Evolutionary conservation across 345 rosid species (phyloP), one percentile per base, ranked within the genome.

Genomic region (Lenwebbia sp.): DNA sequence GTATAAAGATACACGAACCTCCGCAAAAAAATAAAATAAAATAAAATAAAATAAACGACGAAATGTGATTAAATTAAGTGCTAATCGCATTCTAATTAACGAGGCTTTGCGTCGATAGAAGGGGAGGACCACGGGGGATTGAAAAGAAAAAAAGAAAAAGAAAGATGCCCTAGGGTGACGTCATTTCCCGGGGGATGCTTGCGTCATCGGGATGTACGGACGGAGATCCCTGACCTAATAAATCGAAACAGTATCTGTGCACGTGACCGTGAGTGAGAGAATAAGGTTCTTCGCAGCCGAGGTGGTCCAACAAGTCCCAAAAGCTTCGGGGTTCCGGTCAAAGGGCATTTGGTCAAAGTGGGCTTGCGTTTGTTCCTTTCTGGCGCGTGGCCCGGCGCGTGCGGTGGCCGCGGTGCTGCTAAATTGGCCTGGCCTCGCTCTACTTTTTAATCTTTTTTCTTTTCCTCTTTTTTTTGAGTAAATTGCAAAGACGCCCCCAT

Each of bases 101-200:
- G 47, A 33, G 25, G 2, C 25, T 21, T 54, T 3, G 57, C 78
- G 22, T 37, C 3, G 78, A 70, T 37, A 10, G 47, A 37, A 21
- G 41, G 75, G 9, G 76, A 37, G 41, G 76, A 65, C 76, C 76
- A 14, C 19, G 0, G 21, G 37, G 17, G 17, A 52, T 4, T 53
- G 0, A 3, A 14, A 5, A 26, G 5, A 13, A 11, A 26, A 0
- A 5, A 1, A n/a, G n/a, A n/a, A n/a, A n/a, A n/a, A n/a, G n/a
- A n/a, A 19, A 30, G 76, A 4, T 10, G 25, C 47, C 47, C 78
- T 17, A 3, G 25, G 13, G 26, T 37, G 78, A 70, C 78, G 78
- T 70, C 78, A 70, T 13, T 13, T 11, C 13, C 47, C 47, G 25
- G 44, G 44, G 11, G 47, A 70, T 70, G 47, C 47, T 33, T 19